These are phyloP conservation scores for Tuber microsphaerosporum DNA, from an alignment of 495 filamentous ascomycete species.

Conservation along the genomic window DNA sequence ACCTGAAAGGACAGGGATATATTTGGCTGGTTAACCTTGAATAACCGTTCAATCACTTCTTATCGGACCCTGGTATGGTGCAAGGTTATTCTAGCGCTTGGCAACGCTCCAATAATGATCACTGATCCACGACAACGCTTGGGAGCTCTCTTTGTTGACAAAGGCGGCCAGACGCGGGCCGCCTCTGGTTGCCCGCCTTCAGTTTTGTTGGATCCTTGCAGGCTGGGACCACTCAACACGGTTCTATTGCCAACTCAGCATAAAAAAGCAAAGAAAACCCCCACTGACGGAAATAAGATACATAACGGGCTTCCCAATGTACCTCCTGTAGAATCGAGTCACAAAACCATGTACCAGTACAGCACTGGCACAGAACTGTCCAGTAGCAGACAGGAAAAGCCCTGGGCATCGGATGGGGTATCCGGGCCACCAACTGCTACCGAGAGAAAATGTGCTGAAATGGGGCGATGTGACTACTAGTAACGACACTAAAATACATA, in stretches of 20 bases:
- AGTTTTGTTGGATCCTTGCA: slow-evolving; percentile 1
- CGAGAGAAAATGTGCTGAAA: background rate
- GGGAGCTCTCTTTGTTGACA: background rate
- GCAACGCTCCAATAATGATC: background rate
- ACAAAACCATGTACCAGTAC: slow-evolving; percentile 2
- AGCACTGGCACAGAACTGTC: background rate
- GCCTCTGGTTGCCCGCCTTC: background rate
- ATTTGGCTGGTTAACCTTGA: no score
- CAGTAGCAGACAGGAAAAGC: background rate
- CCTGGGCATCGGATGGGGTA: background rate
- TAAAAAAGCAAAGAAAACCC: slow-evolving; percentile 2
- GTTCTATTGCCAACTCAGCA: slow-evolving; percentile 1
- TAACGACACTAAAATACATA: background rate
- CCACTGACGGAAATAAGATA: background rate
- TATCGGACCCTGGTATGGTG: no score
- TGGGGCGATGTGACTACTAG: background rate
- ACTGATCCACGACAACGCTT: background rate
- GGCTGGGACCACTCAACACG: background rate
- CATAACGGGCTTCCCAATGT: background rate
- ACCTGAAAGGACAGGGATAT: no score
- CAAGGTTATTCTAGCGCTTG: background rate
- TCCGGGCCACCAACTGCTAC: background rate
- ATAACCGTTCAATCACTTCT: no score
- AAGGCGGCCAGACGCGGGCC: slow-evolving; percentile 4
- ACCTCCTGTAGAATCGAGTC: background rate